Base-by-base conservation (phyloP, 345 rosid genomes). In the Luvunga scandens region DNA sequence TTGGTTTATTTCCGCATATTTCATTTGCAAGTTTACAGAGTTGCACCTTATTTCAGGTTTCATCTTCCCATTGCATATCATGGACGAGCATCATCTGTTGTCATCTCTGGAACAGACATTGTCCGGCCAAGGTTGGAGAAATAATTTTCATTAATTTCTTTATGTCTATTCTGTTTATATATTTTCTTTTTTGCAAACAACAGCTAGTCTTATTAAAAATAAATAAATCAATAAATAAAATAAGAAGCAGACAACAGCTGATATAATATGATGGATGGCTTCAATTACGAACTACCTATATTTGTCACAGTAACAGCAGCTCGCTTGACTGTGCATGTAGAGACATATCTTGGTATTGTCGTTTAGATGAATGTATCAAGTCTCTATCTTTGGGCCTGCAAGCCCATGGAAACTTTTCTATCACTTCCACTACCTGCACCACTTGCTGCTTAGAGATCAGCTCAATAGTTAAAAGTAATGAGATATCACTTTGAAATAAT, bases 61-160 rank as follows among this genome's bases (percentile, higher is more conserved):
- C 93, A 92, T 73, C 93, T 96, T 85, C 99, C 99, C 59, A 91
- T 91, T 79, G 99, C 99, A 57, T 95, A 95, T 86, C 98, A 93
- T 83, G 99, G 99, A 78, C 89, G 99, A 53, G 97, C 95, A 62
- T 95, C 99, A 73, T 93, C 99, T 75, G 77, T 95, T 72, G 92
- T 93, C 75, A 84, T 95, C 66, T 93, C 99, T 31, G 99, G 98
- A 88, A 95, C 98, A 39, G 88, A 91, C 71, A 89, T 95, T 66
- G 71, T 90, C 78, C 87, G 99, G 74, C 99, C 99, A 34, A 90
- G 97, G 98, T 94, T 33, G 68, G 78, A 66, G 22, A 71, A 50
- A 79, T 34, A n/a, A 31, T 45, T 45, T 12, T 45, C 18, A 45
- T 45, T 45, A 3, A 56, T 38, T 53, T 34, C 65, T 25, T 25